Percentiles rank a stretch among this genome's conserved stretches.
Evolutionary conservation across 2,329 filamentous ascomycete species (phyloP).

Genomic region (Plectosphaerella plurivora): DNA sequence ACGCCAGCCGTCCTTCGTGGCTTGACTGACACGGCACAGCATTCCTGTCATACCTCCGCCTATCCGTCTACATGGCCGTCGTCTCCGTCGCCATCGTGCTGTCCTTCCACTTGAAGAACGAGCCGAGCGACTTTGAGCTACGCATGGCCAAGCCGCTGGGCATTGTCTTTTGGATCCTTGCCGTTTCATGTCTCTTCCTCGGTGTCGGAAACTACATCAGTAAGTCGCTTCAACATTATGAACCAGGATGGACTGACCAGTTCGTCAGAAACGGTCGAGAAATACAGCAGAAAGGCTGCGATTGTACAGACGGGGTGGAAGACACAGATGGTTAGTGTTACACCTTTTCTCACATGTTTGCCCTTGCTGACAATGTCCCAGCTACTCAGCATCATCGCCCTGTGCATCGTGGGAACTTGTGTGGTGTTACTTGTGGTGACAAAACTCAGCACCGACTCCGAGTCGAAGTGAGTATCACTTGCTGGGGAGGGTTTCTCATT

Average conservation of each 20-base stretch:
- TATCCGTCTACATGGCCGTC: constrained; percentile 86
- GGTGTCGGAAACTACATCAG: constrained; percentile 86
- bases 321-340: constrained; percentile 66
- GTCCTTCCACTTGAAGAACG: constrained; percentile 81
- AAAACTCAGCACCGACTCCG: constrained; percentile 18
- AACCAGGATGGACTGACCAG: no score
- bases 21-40: constrained; percentile 28
- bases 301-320: constrained; percentile 93
- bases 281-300: constrained; percentile 73
- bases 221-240: constrained; percentile 25
- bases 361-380: constrained; percentile 19
- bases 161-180: constrained; percentile 80
- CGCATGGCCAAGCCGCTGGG: constrained; percentile 80
- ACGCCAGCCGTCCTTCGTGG: neutral
- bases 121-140: constrained; percentile 66
- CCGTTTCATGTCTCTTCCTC: constrained; percentile 68
- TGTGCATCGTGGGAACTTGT: constrained; percentile 62
- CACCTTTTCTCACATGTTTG: neutral
- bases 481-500: no score
- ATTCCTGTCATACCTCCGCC: constrained; percentile 86
- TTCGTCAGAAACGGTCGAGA: constrained; percentile 59
- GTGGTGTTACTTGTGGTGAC: constrained; percentile 55
- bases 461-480: no score
- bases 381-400: constrained; percentile 58
- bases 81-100: constrained; percentile 87